These are phyloP conservation scores for Lagerstroemia speciosa DNA, from an alignment of 345 rosid species.

Conservation along the genomic window DNA sequence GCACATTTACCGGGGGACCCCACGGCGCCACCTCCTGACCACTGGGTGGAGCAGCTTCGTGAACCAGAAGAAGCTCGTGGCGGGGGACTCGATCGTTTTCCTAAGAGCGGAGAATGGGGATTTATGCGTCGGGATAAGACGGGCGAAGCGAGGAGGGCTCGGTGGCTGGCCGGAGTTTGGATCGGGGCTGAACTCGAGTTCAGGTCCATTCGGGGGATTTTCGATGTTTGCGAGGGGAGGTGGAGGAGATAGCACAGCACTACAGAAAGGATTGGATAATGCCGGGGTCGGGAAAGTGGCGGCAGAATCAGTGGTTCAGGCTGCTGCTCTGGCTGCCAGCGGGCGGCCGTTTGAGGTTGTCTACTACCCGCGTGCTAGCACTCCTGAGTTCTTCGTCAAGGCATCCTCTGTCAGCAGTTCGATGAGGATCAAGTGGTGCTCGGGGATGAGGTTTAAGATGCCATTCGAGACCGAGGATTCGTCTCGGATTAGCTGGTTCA, in stretches of 20 bases:
- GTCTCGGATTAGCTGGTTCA: slow-evolving; percentile 90
- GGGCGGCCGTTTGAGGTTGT: slow-evolving; percentile 69
- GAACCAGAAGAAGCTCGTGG: slow-evolving; percentile 94
- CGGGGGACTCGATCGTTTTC: slow-evolving; percentile 91
- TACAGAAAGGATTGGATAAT: slow-evolving; percentile 28
- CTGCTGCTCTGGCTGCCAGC: slow-evolving; percentile 53
- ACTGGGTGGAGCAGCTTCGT: slow-evolving; percentile 99
- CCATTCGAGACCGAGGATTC: slow-evolving; percentile 94
- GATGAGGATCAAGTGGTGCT: slow-evolving; percentile 73
- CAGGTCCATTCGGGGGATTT: slow-evolving; percentile 43
- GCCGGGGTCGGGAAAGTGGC: slow-evolving; percentile 47
- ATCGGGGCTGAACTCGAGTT: slow-evolving; percentile 57
- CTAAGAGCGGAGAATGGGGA: slow-evolving; percentile 79
- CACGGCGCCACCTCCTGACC: slow-evolving; percentile 87
- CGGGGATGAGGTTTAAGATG: slow-evolving; percentile 95
- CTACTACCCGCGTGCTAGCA: slow-evolving; percentile 77
- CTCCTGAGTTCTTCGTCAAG: slow-evolving; percentile 78
- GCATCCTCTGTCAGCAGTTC: slow-evolving; percentile 58
- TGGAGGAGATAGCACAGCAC: slow-evolving; percentile 33
- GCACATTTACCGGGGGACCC: slow-evolving; percentile 93
- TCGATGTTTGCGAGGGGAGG: slow-evolving; percentile 44
- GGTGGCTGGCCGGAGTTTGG: slow-evolving; percentile 58
- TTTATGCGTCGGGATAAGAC: slow-evolving; percentile 83
- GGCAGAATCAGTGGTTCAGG: slow-evolving; percentile 62
- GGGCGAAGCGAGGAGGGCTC: slow-evolving; percentile 66